Conservation (phyloP, 1,139 yeast species). For the Yamadazyma conglobata region DNA sequence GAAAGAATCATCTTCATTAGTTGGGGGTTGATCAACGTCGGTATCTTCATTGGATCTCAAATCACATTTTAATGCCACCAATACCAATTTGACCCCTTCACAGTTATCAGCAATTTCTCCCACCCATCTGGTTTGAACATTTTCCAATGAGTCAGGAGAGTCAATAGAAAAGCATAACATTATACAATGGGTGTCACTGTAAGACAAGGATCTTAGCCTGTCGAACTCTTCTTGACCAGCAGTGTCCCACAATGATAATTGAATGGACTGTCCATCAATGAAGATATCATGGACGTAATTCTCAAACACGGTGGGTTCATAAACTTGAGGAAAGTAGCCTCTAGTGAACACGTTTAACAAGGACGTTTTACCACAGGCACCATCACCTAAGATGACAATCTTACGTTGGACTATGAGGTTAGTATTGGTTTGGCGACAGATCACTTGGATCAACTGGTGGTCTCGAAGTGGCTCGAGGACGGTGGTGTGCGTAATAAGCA, state of each 20-base stretch:
- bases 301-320: conserved; percentile 97
- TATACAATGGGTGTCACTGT: conserved; percentile 94
- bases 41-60: conserved; percentile 54
- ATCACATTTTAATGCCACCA: conserved; percentile 94
- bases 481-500: too few relatives aligned
- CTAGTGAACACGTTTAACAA: conserved; percentile 91
- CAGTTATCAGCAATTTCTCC: conserved; percentile 96
- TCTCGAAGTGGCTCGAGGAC: too few relatives aligned
- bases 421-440: too few relatives aligned
- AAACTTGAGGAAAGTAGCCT: conserved; percentile 97
- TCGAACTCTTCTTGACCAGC: conserved; percentile 99
- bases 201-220: conserved; percentile 81
- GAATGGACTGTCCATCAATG: conserved; percentile 91
- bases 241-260: conserved; percentile 94
- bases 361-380: conserved; percentile 63
- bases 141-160: conserved; percentile 89
- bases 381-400: conserved; percentile 95
- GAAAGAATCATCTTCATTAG: conserved; percentile 33
- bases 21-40: conserved; percentile 23
- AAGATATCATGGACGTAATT: conserved; percentile 96
- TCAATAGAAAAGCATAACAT: conserved; percentile 96
- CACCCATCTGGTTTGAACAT: conserved; percentile 93
- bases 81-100: conserved; percentile 89
- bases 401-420: conserved; percentile 62
- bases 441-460: too few relatives aligned